Evolutionary conservation across 768 basidiomycete species (phyloP).

Genomic region (Fomitopsis pulvina): DNA sequence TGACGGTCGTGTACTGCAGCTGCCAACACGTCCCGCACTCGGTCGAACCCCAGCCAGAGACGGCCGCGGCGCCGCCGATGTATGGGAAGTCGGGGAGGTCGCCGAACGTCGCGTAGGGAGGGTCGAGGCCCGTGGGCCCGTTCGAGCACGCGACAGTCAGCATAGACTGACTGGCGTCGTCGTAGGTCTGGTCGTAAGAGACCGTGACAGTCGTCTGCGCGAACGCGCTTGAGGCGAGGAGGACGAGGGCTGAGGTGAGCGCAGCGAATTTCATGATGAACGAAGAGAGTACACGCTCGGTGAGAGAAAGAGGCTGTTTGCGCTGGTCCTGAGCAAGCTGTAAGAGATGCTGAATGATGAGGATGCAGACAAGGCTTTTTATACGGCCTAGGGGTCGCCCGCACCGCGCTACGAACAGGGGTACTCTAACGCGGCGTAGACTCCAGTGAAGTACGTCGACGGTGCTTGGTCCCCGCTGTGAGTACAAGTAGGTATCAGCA

Average conservation of each 20-base stretch:
- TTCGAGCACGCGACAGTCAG: conserved; percentile 43
- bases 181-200: conserved; percentile 47
- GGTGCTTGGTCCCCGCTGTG: too few relatives aligned
- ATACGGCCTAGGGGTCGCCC: too few relatives aligned
- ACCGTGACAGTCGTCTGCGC: conserved; percentile 17
- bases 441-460: too few relatives aligned
- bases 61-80: conserved; percentile 49
- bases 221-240: conserved; percentile 10
- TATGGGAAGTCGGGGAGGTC: conserved; percentile 50
- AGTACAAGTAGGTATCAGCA: too few relatives aligned
- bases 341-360: too few relatives aligned
- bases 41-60: conserved; percentile 43
- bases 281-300: too few relatives aligned
- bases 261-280: not conserved
- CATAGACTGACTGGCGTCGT: conserved; percentile 36
- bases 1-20: conserved; percentile 39
- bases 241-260: conserved; percentile 10
- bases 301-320: too few relatives aligned
- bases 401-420: too few relatives aligned
- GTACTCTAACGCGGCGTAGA: too few relatives aligned
- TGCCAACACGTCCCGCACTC: conserved; percentile 59
- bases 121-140: conserved; percentile 43
- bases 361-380: too few relatives aligned
- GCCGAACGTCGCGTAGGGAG: conserved; percentile 41
- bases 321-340: too few relatives aligned